Percentiles rank a stretch among this genome's conserved stretches.
Conservation (phyloP, 441 rosid species). For the Pelargonium exstipulatum region DNA sequence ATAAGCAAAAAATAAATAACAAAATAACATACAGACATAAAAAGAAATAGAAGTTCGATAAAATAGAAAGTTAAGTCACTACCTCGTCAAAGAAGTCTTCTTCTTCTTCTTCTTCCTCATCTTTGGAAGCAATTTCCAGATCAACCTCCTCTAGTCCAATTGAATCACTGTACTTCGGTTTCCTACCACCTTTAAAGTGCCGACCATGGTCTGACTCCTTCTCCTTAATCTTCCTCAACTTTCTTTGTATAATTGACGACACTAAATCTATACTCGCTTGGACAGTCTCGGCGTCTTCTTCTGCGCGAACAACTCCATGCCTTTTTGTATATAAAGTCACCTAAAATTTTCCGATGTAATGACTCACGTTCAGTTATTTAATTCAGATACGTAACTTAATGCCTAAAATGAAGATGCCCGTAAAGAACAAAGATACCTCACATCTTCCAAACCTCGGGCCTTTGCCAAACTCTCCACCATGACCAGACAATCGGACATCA, state of each 20-base stretch:
- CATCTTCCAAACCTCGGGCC: constrained; percentile 84
- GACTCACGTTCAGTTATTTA: not conserved
- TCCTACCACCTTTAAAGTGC: constrained; percentile 73
- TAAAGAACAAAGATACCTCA: constrained; percentile 61
- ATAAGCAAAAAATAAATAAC: too few relatives aligned
- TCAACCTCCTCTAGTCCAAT: constrained; percentile 33
- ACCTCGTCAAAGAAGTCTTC: constrained; percentile 57
- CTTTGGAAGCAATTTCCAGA: constrained; percentile 24
- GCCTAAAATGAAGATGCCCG: not conserved
- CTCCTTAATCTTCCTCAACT: constrained; percentile 92
- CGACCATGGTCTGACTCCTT: constrained; percentile 89
- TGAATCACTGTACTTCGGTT: constrained; percentile 57
- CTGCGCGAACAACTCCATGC: constrained; percentile 93
- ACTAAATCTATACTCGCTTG: constrained; percentile 75
- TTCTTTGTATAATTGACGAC: constrained; percentile 66
- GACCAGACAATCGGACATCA: constrained; percentile 73
- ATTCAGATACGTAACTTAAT: not conserved
- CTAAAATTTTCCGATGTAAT: constrained; percentile 29
- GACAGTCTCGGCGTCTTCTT: constrained; percentile 75
- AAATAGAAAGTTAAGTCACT: not conserved
- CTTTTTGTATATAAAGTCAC: constrained; percentile 79
- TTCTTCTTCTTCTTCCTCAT: constrained; percentile 36
- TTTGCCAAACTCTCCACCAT: constrained; percentile 90
- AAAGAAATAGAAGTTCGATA: not conserved
- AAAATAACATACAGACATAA: too few relatives aligned